Evolutionary conservation across 306 rosid species (phyloP).

Genomic region (Cyclanthera cordifolia): DNA sequence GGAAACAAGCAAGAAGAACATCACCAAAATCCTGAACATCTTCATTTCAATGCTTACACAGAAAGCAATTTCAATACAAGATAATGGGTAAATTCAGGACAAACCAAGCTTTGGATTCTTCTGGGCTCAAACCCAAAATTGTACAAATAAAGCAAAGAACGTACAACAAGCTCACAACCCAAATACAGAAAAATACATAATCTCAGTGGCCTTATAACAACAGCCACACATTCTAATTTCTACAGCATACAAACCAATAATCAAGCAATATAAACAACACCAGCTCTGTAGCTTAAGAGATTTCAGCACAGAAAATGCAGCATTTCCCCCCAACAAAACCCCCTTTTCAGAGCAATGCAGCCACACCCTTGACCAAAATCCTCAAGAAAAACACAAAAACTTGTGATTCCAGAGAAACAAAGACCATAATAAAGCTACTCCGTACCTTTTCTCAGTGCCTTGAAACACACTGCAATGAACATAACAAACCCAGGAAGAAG

Average conservation of each 20-base stretch:
- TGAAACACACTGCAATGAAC: constrained; percentile 15
- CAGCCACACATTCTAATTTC: constrained; percentile 23
- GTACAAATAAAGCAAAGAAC: not conserved
- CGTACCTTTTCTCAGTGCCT: constrained; percentile 21
- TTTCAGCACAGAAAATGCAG: constrained; percentile 28
- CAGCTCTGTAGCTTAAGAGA: constrained; percentile 24
- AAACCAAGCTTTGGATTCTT: not conserved
- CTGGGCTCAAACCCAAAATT: not conserved
- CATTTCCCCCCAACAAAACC: constrained; percentile 29
- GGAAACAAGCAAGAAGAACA: constrained; percentile 44
- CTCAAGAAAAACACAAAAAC: constrained; percentile 4
- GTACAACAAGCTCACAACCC: not conserved
- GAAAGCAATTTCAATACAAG: not conserved
- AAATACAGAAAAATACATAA: constrained; percentile 15
- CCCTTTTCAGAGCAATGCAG: constrained; percentile 27
- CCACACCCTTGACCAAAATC: not conserved
- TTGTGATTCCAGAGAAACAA: not conserved
- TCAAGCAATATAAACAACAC: constrained; percentile 17
- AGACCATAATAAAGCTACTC: constrained; percentile 5
- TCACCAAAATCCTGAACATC: constrained; percentile 40
- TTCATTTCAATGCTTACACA: constrained; percentile 32
- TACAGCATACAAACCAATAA: constrained; percentile 25
- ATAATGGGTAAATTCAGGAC: not conserved
- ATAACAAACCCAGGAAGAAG: constrained; percentile 30
- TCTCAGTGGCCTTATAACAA: constrained; percentile 17